These are phyloP conservation scores for Nicotiana benthamiana DNA, from an alignment of 257 asterid genomes.

Conservation along the genomic window DNA sequence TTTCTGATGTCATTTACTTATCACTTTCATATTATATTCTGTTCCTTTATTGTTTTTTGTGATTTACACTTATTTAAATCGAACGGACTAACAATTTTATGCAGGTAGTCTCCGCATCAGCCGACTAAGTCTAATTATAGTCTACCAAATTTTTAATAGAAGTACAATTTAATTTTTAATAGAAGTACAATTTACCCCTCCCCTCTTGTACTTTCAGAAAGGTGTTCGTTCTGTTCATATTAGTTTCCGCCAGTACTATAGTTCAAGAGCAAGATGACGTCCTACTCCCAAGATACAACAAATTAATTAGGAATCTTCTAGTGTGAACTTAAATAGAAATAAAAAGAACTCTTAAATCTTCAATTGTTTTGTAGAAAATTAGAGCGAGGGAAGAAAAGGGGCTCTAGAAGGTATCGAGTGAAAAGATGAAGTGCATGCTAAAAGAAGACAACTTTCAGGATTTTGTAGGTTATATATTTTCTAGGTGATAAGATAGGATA, in stretches of 20 bases:
- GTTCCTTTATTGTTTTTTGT: no score
- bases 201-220: no score
- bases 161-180: no score
- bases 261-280: neutral
- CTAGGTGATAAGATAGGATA: neutral
- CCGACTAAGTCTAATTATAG: no score
- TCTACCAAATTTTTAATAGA: no score
- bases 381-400: neutral
- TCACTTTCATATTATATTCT: no score
- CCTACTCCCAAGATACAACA: neutral
- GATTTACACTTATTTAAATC: no score
- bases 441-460: neutral
- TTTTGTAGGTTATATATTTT: no score
- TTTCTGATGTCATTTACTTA: no score
- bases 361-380: neutral
- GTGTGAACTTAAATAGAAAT: neutral
- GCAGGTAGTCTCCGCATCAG: no score
- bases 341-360: neutral
- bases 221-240: neutral
- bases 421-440: neutral
- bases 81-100: no score
- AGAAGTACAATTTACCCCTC: no score
- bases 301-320: neutral
- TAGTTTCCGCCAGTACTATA: neutral
- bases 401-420: neutral